Evolutionary conservation across 495 filamentous ascomycete genomes (phyloP).

Genomic region (Usnea hakonensis): DNA sequence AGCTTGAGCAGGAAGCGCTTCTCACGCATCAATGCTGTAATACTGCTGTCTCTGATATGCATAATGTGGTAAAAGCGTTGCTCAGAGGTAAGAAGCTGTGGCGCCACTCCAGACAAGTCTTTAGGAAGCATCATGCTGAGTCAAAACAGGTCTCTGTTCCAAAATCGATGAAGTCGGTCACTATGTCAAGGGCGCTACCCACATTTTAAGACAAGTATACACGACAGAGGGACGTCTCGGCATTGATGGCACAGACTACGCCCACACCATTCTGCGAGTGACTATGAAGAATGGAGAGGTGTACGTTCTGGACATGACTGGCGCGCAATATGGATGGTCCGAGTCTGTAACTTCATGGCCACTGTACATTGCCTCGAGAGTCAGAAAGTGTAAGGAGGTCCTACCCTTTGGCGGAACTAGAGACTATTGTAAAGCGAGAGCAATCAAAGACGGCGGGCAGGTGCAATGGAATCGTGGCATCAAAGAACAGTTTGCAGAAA

Average conservation of each 20-base stretch:
- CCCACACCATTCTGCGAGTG: background rate
- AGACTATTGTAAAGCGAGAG: background rate
- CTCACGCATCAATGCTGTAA: background rate
- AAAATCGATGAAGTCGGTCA: background rate
- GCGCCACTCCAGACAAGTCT: no score
- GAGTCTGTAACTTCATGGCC: background rate
- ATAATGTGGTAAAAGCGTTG: background rate
- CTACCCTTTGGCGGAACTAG: background rate
- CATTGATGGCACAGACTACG: background rate
- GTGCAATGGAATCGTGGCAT: background rate
- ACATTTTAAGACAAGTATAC: background rate
- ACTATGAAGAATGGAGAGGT: background rate
- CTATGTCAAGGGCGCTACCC: background rate
- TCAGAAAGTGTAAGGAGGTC: background rate
- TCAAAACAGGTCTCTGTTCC: background rate
- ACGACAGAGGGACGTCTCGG: background rate
- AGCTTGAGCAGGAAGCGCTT: background rate
- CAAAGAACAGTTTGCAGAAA: background rate
- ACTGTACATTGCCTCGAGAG: background rate
- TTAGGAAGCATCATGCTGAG: background rate
- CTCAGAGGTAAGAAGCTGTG: background rate
- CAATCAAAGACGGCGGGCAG: background rate
- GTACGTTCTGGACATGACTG: background rate
- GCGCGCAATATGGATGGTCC: constrained; percentile 3
- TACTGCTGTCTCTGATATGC: background rate